Evolutionary conservation across 2,329 filamentous ascomycete genomes (phyloP).

Genomic region (Monilinia laxa): DNA sequence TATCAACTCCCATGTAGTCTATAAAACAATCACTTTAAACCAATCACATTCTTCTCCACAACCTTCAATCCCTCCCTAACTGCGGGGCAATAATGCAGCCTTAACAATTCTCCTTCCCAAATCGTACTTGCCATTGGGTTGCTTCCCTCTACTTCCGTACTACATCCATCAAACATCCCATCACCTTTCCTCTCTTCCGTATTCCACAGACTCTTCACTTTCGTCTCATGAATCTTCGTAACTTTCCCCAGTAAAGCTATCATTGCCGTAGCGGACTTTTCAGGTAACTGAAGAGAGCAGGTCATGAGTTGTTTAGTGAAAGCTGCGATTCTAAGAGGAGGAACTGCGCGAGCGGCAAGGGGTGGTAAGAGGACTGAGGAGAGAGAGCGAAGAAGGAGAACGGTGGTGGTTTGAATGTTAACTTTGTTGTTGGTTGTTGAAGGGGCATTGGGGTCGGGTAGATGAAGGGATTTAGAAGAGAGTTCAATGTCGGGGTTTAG

Average conservation of each 20-base stretch:
- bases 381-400: constrained; percentile 84
- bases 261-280: constrained; percentile 81
- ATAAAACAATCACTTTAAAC: constrained; percentile 32
- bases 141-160: constrained; percentile 73
- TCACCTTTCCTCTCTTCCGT: constrained; percentile 92
- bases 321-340: constrained; percentile 81
- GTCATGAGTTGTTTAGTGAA: constrained; percentile 92
- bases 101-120: constrained; percentile 89
- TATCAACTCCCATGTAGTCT: not conserved
- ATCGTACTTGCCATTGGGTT: constrained; percentile 89
- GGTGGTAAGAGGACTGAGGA: constrained; percentile 77
- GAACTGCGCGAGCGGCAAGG: constrained; percentile 70
- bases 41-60: constrained; percentile 60
- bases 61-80: constrained; percentile 72
- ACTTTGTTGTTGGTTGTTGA: constrained; percentile 63
- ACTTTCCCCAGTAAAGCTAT: constrained; percentile 77
- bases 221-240: constrained; percentile 75
- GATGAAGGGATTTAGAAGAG: constrained; percentile 68
- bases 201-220: constrained; percentile 85
- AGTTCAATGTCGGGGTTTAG: constrained; percentile 85
- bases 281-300: constrained; percentile 78
- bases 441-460: constrained; percentile 62
- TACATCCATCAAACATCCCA: constrained; percentile 75
- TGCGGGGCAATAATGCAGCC: constrained; percentile 81
- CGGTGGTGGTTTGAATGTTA: constrained; percentile 92